A percentile compares a stretch with the other conserved stretches of the same genome.
Conservation (phyloP, 164 flowering plant species). For the Vitis cinerea region DNA sequence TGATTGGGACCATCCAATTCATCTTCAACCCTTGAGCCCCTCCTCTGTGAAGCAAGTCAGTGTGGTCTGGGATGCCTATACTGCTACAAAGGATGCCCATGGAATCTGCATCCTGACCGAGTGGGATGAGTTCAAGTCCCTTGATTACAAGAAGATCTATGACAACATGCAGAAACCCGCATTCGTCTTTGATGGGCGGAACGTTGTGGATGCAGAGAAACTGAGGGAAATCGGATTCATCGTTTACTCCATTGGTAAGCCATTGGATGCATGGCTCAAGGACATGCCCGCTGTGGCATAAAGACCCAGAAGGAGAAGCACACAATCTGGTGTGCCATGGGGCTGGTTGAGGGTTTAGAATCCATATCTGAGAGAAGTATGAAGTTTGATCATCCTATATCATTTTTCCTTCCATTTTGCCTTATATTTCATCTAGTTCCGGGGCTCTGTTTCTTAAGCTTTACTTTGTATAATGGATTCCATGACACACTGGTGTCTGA, state of each 20-base stretch:
- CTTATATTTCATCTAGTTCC: background rate
- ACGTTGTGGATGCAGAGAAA: constrained; percentile 48
- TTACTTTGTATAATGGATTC: too few relatives aligned
- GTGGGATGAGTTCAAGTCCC: constrained; percentile 67
- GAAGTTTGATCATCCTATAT: background rate
- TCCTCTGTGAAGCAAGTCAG: constrained; percentile 37
- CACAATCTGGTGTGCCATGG: background rate
- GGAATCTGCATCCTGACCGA: constrained; percentile 69
- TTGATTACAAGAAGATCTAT: constrained; percentile 55
- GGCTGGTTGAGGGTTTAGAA: background rate
- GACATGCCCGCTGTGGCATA: constrained; percentile 63
- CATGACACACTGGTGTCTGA: too few relatives aligned
- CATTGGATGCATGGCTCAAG: constrained; percentile 63
- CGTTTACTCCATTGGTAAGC: constrained; percentile 69
- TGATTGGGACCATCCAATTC: constrained; percentile 67
- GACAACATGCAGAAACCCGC: constrained; percentile 73
- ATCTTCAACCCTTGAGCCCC: constrained; percentile 48
- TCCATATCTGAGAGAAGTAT: background rate
- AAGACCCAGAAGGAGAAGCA: background rate
- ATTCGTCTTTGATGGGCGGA: constrained; percentile 60
- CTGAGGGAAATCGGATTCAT: constrained; percentile 63
- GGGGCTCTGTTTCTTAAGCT: too few relatives aligned
- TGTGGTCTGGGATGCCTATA: constrained; percentile 51
- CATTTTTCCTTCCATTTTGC: background rate
- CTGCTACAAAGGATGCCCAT: constrained; percentile 62